phyloP scores from a whole-genome alignment of 2,329 filamentous ascomycete species.

The Fusarium temperatum region DNA sequence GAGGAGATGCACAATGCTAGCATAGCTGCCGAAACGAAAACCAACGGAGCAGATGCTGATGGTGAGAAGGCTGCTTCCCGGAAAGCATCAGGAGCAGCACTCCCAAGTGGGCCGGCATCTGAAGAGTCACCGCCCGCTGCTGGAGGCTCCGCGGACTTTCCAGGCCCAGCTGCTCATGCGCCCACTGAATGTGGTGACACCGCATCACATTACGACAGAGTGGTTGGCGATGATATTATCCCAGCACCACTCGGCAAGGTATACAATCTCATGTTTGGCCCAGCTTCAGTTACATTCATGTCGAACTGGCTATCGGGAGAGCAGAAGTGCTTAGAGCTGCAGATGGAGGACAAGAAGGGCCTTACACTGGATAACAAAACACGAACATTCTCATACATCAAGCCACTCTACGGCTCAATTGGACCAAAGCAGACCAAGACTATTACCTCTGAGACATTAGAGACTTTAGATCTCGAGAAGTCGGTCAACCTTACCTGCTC shows the following conservation, averaged over 20 bases:
- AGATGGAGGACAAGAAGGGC: slow-evolving; percentile 85
- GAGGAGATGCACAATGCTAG: slow-evolving; percentile 83
- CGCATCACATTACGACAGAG: slow-evolving; percentile 82
- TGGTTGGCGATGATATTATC: slow-evolving; percentile 86
- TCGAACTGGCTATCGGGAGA: slow-evolving; percentile 85
- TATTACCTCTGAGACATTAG: slow-evolving; percentile 85
- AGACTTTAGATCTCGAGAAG: slow-evolving; percentile 86
- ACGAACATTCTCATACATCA: slow-evolving; percentile 87
- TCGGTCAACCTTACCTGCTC: slow-evolving; percentile 82
- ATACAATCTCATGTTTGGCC: slow-evolving; percentile 87
- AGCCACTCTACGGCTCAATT: slow-evolving; percentile 83
- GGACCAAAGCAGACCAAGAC: slow-evolving; percentile 96
- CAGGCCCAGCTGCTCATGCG: slow-evolving; percentile 81
- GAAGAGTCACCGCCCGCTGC: slow-evolving; percentile 60
- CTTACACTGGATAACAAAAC: slow-evolving; percentile 78
- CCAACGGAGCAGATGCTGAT: slow-evolving; percentile 56
- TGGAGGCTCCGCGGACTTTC: slow-evolving; percentile 71
- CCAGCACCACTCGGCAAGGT: slow-evolving; percentile 90
- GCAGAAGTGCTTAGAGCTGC: slow-evolving; percentile 88
- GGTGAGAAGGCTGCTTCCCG: slow-evolving; percentile 71
- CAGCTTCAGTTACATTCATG: slow-evolving; percentile 82
- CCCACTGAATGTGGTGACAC: slow-evolving; percentile 87
- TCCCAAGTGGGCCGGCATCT: slow-evolving; percentile 53
- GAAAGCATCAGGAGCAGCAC: slow-evolving; percentile 72
- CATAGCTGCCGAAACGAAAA: slow-evolving; percentile 55